Evolutionary conservation across 2,329 filamentous ascomycete species (phyloP).

Genomic region (Xylariaceae sp.): DNA sequence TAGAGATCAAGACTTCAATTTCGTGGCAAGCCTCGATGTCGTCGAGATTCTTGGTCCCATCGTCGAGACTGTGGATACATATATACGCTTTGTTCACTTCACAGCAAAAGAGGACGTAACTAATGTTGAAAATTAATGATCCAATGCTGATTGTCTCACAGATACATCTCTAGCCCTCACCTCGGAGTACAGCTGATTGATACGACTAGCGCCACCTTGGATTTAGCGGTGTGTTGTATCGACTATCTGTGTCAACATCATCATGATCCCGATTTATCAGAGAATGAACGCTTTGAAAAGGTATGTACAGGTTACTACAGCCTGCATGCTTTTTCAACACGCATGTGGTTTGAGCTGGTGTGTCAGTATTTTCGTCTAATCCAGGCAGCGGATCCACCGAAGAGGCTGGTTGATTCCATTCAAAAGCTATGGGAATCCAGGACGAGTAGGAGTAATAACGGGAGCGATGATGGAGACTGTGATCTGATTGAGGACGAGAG

Average conservation of each 20-base stretch:
- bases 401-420: no score
- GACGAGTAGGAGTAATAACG: no score
- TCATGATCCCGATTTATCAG: background rate
- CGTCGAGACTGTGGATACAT: background rate
- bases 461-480: no score
- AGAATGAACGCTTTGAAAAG: background rate
- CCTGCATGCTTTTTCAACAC: background rate
- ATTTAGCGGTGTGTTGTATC: background rate
- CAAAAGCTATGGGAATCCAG: no score
- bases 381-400: no score
- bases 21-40: background rate
- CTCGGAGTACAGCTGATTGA: background rate
- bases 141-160: background rate
- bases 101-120: conserved; percentile 8
- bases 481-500: no score
- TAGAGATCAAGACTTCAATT: background rate
- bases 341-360: conserved; percentile 3
- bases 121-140: background rate
- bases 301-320: conserved; percentile 2
- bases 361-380: background rate
- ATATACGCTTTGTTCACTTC: conserved; percentile 9
- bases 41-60: conserved; percentile 5
- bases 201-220: background rate
- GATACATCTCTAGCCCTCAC: conserved; percentile 3
- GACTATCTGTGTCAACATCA: conserved; percentile 2